Base-by-base conservation (phyloP, 768 basidiomycete species). In the Kondoa subrosea region DNA sequence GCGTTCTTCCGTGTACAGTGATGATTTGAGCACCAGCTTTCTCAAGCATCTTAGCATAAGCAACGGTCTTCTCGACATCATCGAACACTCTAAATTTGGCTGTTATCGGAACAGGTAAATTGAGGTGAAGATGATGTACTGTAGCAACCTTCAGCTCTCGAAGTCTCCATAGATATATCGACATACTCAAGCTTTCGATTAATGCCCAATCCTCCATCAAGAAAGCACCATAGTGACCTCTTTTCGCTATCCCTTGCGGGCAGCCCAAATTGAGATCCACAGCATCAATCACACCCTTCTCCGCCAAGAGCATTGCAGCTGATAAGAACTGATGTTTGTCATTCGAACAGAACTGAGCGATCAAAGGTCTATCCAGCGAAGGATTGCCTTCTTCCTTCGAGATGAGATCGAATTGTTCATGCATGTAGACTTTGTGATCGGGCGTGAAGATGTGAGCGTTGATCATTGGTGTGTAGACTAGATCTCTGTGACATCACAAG, bases 391-490 rank as follows among this genome's bases (percentile, higher is more conserved):
- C 95, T 76, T 97, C 91, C 3, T 84, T 87, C 40, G 80, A 77
- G 3, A 80, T 74, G 32, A 86, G 79, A 77, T 89, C 82, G 72
- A 92, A 92, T 72, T 82, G 81, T 57, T 83, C 79, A 56, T 84
- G 80, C 0, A 85, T 81, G 73, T 85, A 84, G 8, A 77, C 76
- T 72, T 83, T 82, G 2, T 8, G 75, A 76, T 26, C 73, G 69
- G 83, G 81, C 1, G 79, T 78, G 71, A 85, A 91, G 79, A 88
- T 84, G 79, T 88, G 91, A 69, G 91, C 89, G 70, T 93, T 89
- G 73, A 99, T 95, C 95, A 99, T 99, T 21, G 95, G 95, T 0
- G 92, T 91, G 75, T 95, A 97, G n/a, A 84, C 82, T 26, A 96
- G 82, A 84, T 90, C 84, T 32, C n/a, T n/a, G n/a, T n/a, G n/a